Percentiles rank a stretch among this genome's conserved stretches.
These are phyloP conservation scores for Saccharomycopsis babjevae DNA, from an alignment of 805 yeast genomes.

Conservation along the genomic window DNA sequence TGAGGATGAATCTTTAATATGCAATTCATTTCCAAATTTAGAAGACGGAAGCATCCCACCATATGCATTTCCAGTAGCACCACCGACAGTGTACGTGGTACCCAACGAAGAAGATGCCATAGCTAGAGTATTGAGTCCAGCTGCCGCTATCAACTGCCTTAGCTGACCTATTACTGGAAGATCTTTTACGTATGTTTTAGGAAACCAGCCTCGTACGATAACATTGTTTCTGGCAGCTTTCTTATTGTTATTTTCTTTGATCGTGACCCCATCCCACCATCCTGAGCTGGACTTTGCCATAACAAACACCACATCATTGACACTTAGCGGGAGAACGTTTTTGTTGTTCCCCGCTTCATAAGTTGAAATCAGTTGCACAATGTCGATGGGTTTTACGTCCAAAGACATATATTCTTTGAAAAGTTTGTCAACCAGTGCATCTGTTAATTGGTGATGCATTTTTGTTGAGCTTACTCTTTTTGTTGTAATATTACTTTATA, in stretches of 20 bases:
- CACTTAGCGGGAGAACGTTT: constrained; percentile 39
- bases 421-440: background rate
- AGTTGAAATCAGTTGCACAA: constrained; percentile 49
- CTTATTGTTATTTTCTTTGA: constrained; percentile 27
- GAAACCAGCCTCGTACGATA: constrained; percentile 69
- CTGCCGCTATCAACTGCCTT: background rate
- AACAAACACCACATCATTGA: constrained; percentile 68
- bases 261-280: constrained; percentile 81
- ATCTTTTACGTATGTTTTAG: constrained; percentile 46
- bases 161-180: constrained; percentile 20
- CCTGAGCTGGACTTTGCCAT: constrained; percentile 52
- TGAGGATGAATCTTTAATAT: background rate
- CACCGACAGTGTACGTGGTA: constrained; percentile 19
- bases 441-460: background rate
- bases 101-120: background rate
- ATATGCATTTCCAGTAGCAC: constrained; percentile 20
- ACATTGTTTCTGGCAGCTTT: constrained; percentile 24
- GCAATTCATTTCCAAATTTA: background rate
- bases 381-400: constrained; percentile 34
- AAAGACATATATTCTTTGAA: constrained; percentile 5
- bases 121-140: constrained; percentile 25
- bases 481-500: too few species aligned
- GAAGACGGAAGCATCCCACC: background rate
- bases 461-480: background rate
- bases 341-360: constrained; percentile 33